These are phyloP conservation scores for Eimeria necatrix DNA, from an alignment of 169 alveolate species.

Conservation along the genomic window DNA sequence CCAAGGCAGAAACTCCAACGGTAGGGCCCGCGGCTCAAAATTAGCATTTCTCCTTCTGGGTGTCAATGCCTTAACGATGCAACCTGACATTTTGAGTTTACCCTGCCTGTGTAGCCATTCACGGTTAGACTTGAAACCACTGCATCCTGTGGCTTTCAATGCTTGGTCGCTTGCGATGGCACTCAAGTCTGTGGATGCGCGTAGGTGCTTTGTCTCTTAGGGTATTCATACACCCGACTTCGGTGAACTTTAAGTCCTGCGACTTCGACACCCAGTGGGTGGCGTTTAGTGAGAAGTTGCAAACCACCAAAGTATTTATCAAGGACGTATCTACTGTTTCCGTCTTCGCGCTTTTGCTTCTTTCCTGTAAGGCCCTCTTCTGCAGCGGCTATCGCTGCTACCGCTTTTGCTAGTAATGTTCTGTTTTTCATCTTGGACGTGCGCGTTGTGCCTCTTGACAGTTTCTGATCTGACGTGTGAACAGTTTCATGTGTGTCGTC, in stretches of 20 bases:
- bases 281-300: slow-evolving; percentile 68
- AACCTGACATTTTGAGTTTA: too few species aligned
- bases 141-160: too few species aligned
- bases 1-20: slow-evolving; percentile 41
- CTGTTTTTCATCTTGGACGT: too few species aligned
- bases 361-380: slow-evolving; percentile 51
- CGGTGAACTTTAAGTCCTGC: slow-evolving; percentile 62
- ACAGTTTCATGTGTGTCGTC: neutral
- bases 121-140: too few species aligned
- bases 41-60: neutral
- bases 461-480: neutral
- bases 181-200: neutral
- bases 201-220: slow-evolving; percentile 1
- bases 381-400: neutral
- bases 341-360: slow-evolving; percentile 75
- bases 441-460: neutral
- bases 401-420: neutral
- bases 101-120: too few species aligned
- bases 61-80: neutral
- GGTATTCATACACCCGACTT: slow-evolving; percentile 76
- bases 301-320: slow-evolving; percentile 64
- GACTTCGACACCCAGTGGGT: slow-evolving; percentile 79
- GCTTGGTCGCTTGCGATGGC: too few species aligned
- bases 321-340: slow-evolving; percentile 75
- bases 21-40: neutral